Evolutionary conservation across 2,329 filamentous ascomycete genomes (phyloP).

Genomic region (Tolypocladium pustulatum): DNA sequence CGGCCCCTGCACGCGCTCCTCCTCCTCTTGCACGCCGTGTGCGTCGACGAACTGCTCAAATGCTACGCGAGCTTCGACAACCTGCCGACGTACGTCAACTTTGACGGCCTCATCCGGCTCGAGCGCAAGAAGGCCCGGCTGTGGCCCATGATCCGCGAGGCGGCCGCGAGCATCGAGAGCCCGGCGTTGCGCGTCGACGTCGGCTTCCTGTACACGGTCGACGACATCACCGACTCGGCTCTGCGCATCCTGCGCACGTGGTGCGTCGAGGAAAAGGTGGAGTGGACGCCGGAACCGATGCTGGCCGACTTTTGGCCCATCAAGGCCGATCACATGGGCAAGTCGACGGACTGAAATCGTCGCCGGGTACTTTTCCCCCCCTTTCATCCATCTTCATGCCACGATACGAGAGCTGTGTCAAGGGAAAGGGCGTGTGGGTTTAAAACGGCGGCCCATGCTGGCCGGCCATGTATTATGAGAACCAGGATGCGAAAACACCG

Average conservation of each 20-base stretch:
- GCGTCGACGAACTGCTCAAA: conserved; percentile 34
- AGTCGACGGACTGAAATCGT: background rate
- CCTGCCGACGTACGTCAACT: conserved; percentile 3
- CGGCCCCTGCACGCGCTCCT: conserved; percentile 30
- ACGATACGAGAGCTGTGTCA: background rate
- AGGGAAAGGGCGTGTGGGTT: background rate
- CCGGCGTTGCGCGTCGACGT: conserved; percentile 19
- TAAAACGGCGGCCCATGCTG: background rate
- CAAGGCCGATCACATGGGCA: background rate
- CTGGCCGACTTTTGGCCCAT: conserved; percentile 13
- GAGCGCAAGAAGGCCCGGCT: conserved; percentile 15
- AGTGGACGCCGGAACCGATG: conserved; percentile 31
- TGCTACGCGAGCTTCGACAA: conserved; percentile 18
- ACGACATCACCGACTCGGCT: conserved; percentile 29
- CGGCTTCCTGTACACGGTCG: conserved; percentile 31
- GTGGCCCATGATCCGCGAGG: conserved; percentile 20
- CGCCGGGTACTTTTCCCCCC: background rate
- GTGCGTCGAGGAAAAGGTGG: conserved; percentile 32
- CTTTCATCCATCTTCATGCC: background rate
- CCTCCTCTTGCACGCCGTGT: conserved; percentile 31
- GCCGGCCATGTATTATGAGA: conserved; percentile 1
- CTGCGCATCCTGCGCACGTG: conserved; percentile 31
- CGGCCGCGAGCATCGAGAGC: conserved; percentile 17
- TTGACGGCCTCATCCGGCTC: conserved; percentile 12
- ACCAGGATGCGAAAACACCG: background rate